Evolutionary conservation across 2,329 filamentous ascomycete genomes (phyloP), one percentile per base, ranked within the genome.

Genomic region (Aureobasidium namibiae): DNA sequence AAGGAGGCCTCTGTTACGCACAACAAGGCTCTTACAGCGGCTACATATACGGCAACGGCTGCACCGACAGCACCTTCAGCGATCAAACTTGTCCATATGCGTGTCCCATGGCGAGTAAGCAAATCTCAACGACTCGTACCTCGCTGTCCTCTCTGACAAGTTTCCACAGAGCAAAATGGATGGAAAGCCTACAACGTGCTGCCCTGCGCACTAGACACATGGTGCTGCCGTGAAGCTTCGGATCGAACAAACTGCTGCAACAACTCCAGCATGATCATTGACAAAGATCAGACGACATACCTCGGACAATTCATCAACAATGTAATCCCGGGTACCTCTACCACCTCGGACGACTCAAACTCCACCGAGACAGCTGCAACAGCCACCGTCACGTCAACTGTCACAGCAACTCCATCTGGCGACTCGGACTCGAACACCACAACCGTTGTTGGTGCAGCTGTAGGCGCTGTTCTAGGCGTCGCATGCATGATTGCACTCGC

Each of bases 11-110:
- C 2, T 58, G 56, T 13, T 58, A 58, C 21, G 56, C 56, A 13
- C 48, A 44, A 23, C n/a, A 31, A 16, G n/a, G 21, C 31, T 34
- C 56, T 9, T 58, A 48, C 16, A 41, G n/a, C 10, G 56, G 56
- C 33, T 58, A 58, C 7, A 41, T 58, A 9, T 58, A 58, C 21
- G 56, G 42, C 10, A 49, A 58, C 11, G 56, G 56, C 13, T 58
- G 56, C 16, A 58, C 56, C 33, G 56, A 58, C 34, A 16, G 33
- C 14, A 29, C 56, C 8, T 34, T 23, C 10, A 18, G 29, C 2
- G 44, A 49, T 9, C 24, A 8, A 11, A 34, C 33, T 13, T 58
- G 56, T 13, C 56, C 56, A 3, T 34, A 29, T 18, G 56, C 33
- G 1, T 58, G 56, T 33, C 42, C 56, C 4, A 46, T 46, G 44